Evolutionary conservation across 805 yeast genomes (phyloP), one percentile per base, ranked within the genome.

Genomic region (Starmerella apis): DNA sequence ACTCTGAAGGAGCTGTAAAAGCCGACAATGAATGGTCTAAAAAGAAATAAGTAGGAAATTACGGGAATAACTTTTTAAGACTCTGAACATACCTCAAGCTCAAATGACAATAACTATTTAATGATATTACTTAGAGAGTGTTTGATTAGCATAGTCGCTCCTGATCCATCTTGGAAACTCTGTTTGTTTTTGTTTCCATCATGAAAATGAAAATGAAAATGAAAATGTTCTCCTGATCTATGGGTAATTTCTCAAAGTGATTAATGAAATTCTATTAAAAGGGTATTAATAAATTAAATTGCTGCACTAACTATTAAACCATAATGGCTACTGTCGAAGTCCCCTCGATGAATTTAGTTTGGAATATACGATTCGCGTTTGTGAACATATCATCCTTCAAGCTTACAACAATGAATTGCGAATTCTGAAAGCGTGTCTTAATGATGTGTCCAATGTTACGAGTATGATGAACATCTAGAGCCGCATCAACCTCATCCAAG

Each of bases 321-420:
- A 49, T 36, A 7, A 50, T 46, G 23, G 43, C 31, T 13, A 56
- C 54, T 3, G 57, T 54, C 10, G 60, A 53, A n/a, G 53, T 90
- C 58, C 98, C 97, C 58, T 92, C 96, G 63, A 88, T 95, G 67
- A 92, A 90, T 58, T 96, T 73, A 1, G 96, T 87, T 62, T 94
- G 77, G 67, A 87, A 92, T 19, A 92, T 85, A 55, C 95, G 74
- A 63, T 94, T 94, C 8, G 98, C 99, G 67, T 92, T 92, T 9
- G 95, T 83, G 63, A 92, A 92, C 95, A 92, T 86, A 13, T 97
- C 98, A 66, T 92, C 99, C 63, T 92, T 92, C 69, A 92, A 77
- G 24, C 96, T 86, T 20, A 92, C 98, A 44, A 92, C 94, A 56
- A 92, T 90, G 64, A 92, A 92, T 64, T 92, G 99, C 2, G 96